Percentiles rank a stretch among this genome's conserved stretches.
Evolutionary conservation across 31 red algal species (phyloP).

Genomic region (Asparagopsis taxiformis): DNA sequence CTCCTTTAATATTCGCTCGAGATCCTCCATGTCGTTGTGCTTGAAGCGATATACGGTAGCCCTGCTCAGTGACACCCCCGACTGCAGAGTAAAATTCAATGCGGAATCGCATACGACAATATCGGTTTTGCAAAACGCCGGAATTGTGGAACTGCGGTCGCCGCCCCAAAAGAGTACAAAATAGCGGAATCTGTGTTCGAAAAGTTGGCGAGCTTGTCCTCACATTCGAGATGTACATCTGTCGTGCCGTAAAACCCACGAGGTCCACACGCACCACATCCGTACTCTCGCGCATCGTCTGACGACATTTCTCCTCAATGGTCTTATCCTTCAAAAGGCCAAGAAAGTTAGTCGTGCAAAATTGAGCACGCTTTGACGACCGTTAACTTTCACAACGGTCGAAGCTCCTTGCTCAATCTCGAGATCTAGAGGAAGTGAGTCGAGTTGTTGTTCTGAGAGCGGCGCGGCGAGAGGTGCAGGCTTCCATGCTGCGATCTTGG

Average conservation of each 20-base stretch:
- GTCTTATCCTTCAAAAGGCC: conserved; percentile 41
- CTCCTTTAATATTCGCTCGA: conserved; percentile 53
- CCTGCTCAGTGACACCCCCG: conserved; percentile 71
- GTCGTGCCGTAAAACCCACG: conserved; percentile 98
- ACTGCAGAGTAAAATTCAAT: conserved; percentile 56
- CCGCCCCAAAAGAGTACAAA: conserved; percentile 91
- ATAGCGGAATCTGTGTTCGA: conserved; percentile 62
- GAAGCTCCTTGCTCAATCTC: neutral
- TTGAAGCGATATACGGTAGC: conserved; percentile 65
- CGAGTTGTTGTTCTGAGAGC: neutral
- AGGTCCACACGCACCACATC: conserved; percentile 95
- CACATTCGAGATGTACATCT: conserved; percentile 83
- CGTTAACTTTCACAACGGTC: conserved; percentile 15
- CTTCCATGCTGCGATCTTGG: conserved; percentile 52
- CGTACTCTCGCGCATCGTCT: conserved; percentile 70
- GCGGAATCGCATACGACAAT: conserved; percentile 78
- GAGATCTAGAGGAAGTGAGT: conserved; percentile 31
- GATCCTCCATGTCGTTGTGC: conserved; percentile 73
- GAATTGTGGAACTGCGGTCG: conserved; percentile 80
- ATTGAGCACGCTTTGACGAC: conserved; percentile 30
- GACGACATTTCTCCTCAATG: conserved; percentile 54
- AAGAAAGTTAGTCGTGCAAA: conserved; percentile 86
- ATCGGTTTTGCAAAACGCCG: conserved; percentile 96
- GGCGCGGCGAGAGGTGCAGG: conserved; percentile 41
- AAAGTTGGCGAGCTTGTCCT: conserved; percentile 75